Conservation (phyloP, 768 basidiomycete species). For the Termitomyces sp. region DNA sequence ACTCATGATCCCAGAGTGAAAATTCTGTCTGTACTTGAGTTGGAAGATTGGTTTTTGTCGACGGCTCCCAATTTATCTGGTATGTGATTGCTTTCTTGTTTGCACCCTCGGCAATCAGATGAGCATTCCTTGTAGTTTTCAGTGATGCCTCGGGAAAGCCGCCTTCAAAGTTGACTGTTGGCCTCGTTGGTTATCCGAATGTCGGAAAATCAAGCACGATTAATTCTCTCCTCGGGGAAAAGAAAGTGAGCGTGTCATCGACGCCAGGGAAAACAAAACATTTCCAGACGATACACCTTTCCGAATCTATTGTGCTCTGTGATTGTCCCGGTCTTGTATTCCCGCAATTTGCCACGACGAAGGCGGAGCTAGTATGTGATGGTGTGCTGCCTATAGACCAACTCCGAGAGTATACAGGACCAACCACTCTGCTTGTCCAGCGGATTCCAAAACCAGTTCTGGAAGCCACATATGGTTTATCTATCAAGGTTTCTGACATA, state of each 20-base stretch:
- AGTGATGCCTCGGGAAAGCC: conserved; percentile 47
- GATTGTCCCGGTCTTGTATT: conserved; percentile 99
- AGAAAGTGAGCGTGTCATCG: conserved; percentile 96
- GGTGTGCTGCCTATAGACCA: conserved; percentile 98
- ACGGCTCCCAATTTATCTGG: conserved; percentile 68
- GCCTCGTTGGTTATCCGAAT: conserved; percentile 97
- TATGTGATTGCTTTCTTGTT: conserved; percentile 22
- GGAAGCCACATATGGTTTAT: conserved; percentile 87
- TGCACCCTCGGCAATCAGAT: neutral
- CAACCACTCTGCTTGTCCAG: conserved; percentile 68
- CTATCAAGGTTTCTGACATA: conserved; percentile 51
- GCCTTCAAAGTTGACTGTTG: conserved; percentile 67
- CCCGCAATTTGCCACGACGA: conserved; percentile 96
- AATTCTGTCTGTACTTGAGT: conserved; percentile 79
- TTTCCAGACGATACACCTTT: conserved; percentile 97
- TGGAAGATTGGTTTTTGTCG: conserved; percentile 76
- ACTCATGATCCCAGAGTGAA: conserved; percentile 60
- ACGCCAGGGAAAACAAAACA: conserved; percentile 99
- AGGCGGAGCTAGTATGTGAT: conserved; percentile 93
- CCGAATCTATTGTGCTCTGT: conserved; percentile 78
- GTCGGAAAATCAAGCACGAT: conserved; percentile 98
- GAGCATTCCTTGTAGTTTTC: conserved; percentile 42
- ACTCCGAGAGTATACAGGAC: conserved; percentile 88
- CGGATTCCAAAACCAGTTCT: conserved; percentile 78
- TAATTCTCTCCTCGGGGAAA: conserved; percentile 92